Evolutionary conservation across 768 basidiomycete species (phyloP), one percentile per base, ranked within the genome.

Genomic region (Suillus weaverae): DNA sequence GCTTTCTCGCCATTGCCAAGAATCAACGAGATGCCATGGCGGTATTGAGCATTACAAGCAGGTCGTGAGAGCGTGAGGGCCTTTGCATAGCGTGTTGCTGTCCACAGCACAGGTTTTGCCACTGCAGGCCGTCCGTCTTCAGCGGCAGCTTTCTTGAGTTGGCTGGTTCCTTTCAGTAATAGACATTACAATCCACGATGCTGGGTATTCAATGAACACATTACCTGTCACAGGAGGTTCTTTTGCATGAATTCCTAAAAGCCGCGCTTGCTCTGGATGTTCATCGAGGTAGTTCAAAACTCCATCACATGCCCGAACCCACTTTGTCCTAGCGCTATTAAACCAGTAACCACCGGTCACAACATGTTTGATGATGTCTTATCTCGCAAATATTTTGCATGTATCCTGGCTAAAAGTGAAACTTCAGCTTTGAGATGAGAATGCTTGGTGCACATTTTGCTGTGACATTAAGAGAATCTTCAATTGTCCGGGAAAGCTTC

Each of bases 381-480:
- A 61, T 5, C 26, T 10, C 0, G 46, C 61, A 43, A 72, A 72
- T 2, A 61, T 2, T 8, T 61, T 26, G 39, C 71, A 72, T 32
- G 53, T 63, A 59, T 77, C 75, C 3, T 59, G 65, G 4, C 72
- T 74, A 62, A 13, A 78, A 71, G 54, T 78, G 76, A 35, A 76
- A 76, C 26, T 78, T 78, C 0, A 70, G 63, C 18, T 79, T 79
- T 0, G 35, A 65, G 8, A 78, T 61, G 16, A 73, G 60, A 14
- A 69, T 73, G 8, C 70, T 72, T 0, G 70, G 76, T 2, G 62
- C 67, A 60, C 73, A 75, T 56, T 75, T 18, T 13, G 65, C 65
- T 8, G 41, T 66, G 4, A 64, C 16, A 33, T 57, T 60, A 6
- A 66, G 62, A 22, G 74, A 70, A 30, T 74, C 62, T 0, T 76